These are phyloP conservation scores for Harringtonia lauricola DNA, from an alignment of 2,329 filamentous ascomycete species.

Conservation along the genomic window DNA sequence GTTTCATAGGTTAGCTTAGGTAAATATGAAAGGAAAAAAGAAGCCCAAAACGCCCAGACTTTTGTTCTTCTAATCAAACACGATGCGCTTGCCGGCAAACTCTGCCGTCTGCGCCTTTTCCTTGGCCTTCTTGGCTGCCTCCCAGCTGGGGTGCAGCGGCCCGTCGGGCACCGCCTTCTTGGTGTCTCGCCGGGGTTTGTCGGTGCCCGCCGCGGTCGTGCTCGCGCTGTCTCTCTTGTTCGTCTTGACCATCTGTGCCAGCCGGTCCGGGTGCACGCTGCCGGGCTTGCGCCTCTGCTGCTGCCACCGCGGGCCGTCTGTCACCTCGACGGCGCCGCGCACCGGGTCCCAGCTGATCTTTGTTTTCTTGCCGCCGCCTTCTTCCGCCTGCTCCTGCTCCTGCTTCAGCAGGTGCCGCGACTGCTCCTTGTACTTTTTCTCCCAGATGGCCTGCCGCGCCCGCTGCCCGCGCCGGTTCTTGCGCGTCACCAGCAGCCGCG, in stretches of 20 bases:
- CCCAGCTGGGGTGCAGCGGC: constrained; percentile 53
- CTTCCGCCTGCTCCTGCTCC: constrained; percentile 37
- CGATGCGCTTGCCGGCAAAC: constrained; percentile 47
- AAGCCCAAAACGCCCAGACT: too few relatives aligned
- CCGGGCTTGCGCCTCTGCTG: constrained; percentile 9
- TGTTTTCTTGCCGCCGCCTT: constrained; percentile 29
- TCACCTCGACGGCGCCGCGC: constrained; percentile 39
- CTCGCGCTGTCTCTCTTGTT: neutral
- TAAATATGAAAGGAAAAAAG: too few relatives aligned
- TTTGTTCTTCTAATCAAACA: constrained; percentile 45
- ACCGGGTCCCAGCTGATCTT: constrained; percentile 40
- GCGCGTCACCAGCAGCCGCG: constrained; percentile 35
- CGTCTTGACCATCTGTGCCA: neutral
- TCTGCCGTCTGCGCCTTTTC: constrained; percentile 38
- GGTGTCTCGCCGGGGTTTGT: neutral
- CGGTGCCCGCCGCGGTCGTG: neutral
- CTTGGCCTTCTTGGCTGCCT: constrained; percentile 51
- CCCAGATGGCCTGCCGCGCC: constrained; percentile 67
- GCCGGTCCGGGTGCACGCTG: constrained; percentile 13
- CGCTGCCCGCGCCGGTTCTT: constrained; percentile 66
- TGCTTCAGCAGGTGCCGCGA: constrained; percentile 50
- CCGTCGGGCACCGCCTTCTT: constrained; percentile 7
- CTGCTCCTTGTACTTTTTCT: constrained; percentile 64
- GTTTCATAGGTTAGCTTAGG: too few relatives aligned
- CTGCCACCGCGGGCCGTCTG: constrained; percentile 34